A percentile compares a stretch with the other conserved stretches of the same genome.
Evolutionary conservation across 306 rosid genomes (phyloP).

Genomic region (Notholithocarpus densiflorus): DNA sequence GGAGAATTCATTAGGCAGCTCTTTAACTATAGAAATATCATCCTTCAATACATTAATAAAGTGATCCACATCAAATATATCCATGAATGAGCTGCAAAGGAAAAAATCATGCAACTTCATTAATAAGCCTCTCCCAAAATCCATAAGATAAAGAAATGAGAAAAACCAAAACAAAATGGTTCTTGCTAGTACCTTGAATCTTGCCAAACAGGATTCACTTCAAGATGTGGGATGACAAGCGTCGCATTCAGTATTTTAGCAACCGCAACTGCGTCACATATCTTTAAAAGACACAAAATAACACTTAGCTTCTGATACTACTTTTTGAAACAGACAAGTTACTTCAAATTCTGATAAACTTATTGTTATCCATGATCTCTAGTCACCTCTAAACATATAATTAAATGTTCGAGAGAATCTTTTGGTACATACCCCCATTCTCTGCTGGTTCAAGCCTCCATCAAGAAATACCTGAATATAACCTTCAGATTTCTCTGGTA

Average conservation of each 20-base stretch:
- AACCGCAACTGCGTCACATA: conserved; percentile 97
- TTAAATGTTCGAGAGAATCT: neutral
- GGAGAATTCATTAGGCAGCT: conserved; percentile 75
- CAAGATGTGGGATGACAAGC: conserved; percentile 91
- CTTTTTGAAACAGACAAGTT: conserved; percentile 7
- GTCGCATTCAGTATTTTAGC: conserved; percentile 94
- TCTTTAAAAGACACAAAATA: conserved; percentile 41
- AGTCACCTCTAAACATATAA: neutral
- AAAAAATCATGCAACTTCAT: conserved; percentile 20
- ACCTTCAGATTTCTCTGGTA: conserved; percentile 76
- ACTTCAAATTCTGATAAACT: neutral
- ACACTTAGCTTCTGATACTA: conserved; percentile 9
- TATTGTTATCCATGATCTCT: neutral
- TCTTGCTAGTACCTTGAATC: conserved; percentile 68
- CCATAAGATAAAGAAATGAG: conserved; percentile 2
- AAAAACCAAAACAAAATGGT: conserved; percentile 6
- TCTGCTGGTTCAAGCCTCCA: conserved; percentile 98
- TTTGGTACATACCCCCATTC: conserved; percentile 88
- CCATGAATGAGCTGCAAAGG: conserved; percentile 76
- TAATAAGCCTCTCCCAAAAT: conserved; percentile 16
- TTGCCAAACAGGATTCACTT: conserved; percentile 90
- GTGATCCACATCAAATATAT: conserved; percentile 98
- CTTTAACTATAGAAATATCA: conserved; percentile 78
- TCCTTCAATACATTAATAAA: conserved; percentile 82
- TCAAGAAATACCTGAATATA: conserved; percentile 91